Evolutionary conservation across 2,329 filamentous ascomycete species (phyloP).

Genomic region (Aspergillus luchuensis): DNA sequence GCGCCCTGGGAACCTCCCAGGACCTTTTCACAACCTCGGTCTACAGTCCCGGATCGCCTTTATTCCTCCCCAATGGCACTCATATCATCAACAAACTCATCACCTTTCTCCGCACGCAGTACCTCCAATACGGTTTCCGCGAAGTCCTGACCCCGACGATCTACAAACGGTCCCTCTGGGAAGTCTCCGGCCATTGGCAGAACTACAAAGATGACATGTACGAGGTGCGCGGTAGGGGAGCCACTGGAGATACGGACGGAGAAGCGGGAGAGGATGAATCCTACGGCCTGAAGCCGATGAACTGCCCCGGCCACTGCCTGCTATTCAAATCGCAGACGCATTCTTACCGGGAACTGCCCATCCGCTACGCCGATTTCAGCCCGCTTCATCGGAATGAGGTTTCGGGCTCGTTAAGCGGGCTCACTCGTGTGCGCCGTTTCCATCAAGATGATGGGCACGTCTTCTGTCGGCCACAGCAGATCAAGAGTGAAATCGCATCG

Average conservation of each 20-base stretch:
- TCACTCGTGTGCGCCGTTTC: conserved; percentile 82
- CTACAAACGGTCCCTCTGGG: conserved; percentile 86
- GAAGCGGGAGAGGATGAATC: conserved; percentile 65
- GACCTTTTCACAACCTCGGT: conserved; percentile 76
- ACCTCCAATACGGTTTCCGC: conserved; percentile 79
- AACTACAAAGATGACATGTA: conserved; percentile 95
- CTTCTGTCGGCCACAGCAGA: conserved; percentile 78
- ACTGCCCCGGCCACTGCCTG: conserved; percentile 85
- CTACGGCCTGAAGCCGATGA: conserved; percentile 90
- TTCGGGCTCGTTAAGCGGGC: conserved; percentile 75
- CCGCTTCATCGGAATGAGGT: conserved; percentile 84
- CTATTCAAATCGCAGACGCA: conserved; percentile 73
- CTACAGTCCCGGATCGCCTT: conserved; percentile 82
- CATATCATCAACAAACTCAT: conserved; percentile 82
- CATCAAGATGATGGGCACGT: conserved; percentile 92
- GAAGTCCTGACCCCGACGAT: conserved; percentile 89
- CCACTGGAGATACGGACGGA: conserved; percentile 45
- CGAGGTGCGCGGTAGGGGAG: conserved; percentile 64
- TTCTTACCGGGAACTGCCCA: conserved; percentile 77
- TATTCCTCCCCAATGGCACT: conserved; percentile 80
- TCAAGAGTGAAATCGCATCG: conserved; percentile 70
- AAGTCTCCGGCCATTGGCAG: conserved; percentile 80
- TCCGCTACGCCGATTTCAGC: conserved; percentile 85
- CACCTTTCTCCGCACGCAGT: conserved; percentile 79
- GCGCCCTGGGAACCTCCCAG: conserved; percentile 57